These are phyloP conservation scores for Alternaria postmessia DNA, from an alignment of 2,329 filamentous ascomycete species.

Conservation along the genomic window DNA sequence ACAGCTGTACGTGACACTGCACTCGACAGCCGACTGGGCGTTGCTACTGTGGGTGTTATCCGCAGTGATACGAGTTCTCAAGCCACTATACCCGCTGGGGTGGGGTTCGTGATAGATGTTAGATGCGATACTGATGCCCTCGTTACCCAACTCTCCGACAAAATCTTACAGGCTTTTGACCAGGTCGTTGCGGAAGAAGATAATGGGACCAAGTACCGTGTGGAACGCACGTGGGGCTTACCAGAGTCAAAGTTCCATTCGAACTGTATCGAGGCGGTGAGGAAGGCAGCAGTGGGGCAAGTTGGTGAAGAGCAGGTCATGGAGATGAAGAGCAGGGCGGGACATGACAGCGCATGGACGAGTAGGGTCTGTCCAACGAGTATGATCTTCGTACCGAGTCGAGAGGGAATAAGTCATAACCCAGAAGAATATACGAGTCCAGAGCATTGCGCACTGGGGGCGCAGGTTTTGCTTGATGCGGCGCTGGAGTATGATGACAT, in stretches of 20 bases:
- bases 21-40: constrained; percentile 26
- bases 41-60: constrained; percentile 42
- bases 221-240: constrained; percentile 37
- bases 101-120: constrained; percentile 41
- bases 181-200: constrained; percentile 26
- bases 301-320: constrained; percentile 33
- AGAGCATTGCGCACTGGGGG: constrained; percentile 54
- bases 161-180: constrained; percentile 18
- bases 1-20: constrained; percentile 36
- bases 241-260: constrained; percentile 37
- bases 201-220: constrained; percentile 31
- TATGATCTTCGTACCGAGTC: constrained; percentile 57
- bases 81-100: constrained; percentile 39
- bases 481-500: constrained; percentile 6
- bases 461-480: constrained; percentile 57
- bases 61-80: constrained; percentile 39
- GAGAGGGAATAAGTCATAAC: constrained; percentile 56
- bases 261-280: constrained; percentile 32
- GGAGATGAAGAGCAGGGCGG: constrained; percentile 38
- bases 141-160: constrained; percentile 32
- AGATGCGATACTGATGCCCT: constrained; percentile 37
- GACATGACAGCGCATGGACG: constrained; percentile 41
- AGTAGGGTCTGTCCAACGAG: constrained; percentile 41
- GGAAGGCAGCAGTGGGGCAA: constrained; percentile 24
- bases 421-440: constrained; percentile 54